Conservation (phyloP, 2,329 filamentous ascomycete species). For the Cercospora beticola region DNA sequence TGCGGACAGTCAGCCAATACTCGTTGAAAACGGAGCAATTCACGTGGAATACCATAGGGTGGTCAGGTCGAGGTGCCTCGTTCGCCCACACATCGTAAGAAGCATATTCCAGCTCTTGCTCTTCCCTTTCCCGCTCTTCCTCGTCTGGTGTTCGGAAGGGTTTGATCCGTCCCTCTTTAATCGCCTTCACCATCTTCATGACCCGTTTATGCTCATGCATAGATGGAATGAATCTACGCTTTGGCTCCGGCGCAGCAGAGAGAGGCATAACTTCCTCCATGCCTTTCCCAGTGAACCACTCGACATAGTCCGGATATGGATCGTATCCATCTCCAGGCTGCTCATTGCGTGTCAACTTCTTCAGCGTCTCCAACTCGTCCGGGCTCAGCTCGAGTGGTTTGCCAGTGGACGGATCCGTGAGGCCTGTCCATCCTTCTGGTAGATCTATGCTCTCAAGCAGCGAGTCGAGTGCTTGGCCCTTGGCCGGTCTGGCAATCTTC, state of each 20-base stretch:
- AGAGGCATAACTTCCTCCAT: conserved; percentile 87
- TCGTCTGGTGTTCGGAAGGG: conserved; percentile 80
- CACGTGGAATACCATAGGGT: conserved; percentile 63
- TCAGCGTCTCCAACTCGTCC: conserved; percentile 85
- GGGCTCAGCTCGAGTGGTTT: conserved; percentile 84
- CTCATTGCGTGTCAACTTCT: conserved; percentile 85
- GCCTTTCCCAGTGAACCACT: conserved; percentile 88
- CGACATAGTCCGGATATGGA: conserved; percentile 87
- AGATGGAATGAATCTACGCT: conserved; percentile 90
- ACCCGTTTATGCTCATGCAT: conserved; percentile 96
- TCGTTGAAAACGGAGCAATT: no score
- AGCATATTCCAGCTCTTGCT: conserved; percentile 68
- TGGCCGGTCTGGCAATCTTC: conserved; percentile 93
- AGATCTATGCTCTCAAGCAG: conserved; percentile 94
- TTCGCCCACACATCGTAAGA: conserved; percentile 95
- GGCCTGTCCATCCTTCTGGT: conserved; percentile 93
- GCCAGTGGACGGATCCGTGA: conserved; percentile 91
- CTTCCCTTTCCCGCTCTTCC: conserved; percentile 54
- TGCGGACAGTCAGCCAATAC: neutral
- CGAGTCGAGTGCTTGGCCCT: conserved; percentile 88
- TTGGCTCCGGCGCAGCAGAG: conserved; percentile 91
- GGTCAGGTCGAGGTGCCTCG: conserved; percentile 76
- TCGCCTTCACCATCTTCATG: conserved; percentile 96
- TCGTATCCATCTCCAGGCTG: conserved; percentile 85
- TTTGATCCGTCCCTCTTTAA: conserved; percentile 87